phyloP scores from a whole-genome alignment of 2,329 filamentous ascomycete genomes.

The Xylaria sp. region DNA sequence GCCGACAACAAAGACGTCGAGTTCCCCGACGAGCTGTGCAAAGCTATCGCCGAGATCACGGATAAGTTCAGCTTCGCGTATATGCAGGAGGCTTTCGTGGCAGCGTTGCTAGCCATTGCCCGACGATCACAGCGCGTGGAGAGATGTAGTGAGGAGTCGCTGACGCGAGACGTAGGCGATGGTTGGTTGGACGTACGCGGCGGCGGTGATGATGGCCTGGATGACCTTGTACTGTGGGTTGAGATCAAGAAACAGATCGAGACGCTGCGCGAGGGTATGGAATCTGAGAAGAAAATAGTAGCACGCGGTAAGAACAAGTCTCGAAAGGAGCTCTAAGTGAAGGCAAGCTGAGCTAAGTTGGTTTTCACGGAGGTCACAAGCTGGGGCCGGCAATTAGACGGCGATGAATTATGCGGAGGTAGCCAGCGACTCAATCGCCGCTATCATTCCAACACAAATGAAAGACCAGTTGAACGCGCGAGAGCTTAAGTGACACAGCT shows the following conservation, averaged over 20 bases:
- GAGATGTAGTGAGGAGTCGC: conserved; percentile 45
- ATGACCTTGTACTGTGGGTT: conserved; percentile 66
- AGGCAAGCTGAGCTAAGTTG: neutral
- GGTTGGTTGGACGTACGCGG: conserved; percentile 52
- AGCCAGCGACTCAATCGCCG: neutral
- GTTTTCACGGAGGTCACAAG: neutral
- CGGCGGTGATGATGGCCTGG: conserved; percentile 55
- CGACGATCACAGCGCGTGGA: conserved; percentile 39
- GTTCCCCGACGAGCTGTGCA: conserved; percentile 69
- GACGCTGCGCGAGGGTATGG: conserved; percentile 70
- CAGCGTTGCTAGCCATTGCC: conserved; percentile 69
- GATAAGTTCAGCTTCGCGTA: conserved; percentile 76
- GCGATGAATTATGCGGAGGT: neutral
- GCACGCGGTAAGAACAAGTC: neutral
- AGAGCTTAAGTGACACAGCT: neutral
- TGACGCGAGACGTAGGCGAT: conserved; percentile 51
- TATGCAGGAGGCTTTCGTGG: conserved; percentile 76
- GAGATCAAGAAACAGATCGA: conserved; percentile 73
- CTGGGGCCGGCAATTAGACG: neutral
- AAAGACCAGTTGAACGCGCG: neutral
- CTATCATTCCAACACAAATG: neutral
- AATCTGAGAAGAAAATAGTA: conserved; percentile 46
- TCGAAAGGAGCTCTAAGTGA: neutral
- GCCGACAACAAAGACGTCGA: conserved; percentile 66
- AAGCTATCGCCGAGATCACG: conserved; percentile 70